Base-by-base conservation (phyloP, 2,329 filamentous ascomycete genomes). In the Aspergillus sp. region DNA sequence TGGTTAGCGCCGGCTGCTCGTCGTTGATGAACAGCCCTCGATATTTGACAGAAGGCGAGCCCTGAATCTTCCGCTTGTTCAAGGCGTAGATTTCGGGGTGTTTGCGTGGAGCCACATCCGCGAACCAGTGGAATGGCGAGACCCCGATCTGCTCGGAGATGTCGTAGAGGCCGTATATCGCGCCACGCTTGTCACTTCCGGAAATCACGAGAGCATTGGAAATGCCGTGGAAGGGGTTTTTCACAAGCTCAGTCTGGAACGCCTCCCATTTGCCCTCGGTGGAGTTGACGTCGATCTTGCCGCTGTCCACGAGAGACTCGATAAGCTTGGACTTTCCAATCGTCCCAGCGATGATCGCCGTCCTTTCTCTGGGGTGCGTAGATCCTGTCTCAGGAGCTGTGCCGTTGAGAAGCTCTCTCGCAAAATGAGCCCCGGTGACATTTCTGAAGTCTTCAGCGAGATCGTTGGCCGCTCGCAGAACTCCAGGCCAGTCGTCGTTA, bases 71-170 rank as follows among this genome's bases (percentile, higher is more conserved):
- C 16, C 60, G 67, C 8, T 60, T 64, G 11, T 68, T 56, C 8
- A 75, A 52, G 4, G 72, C 71, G 41, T 71, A 80, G 33, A 82
- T 71, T 5, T 65, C 61, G 14, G 63, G 52, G 40, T 70, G 67
- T 38, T 65, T 58, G 32, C 68, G 65, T 1, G 68, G 49, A 1
- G 74, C 67, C 1, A 78, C 72, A 49, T 82, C 78, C 4, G 78
- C 75, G 66, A 74, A 81, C 63, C 70, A 81, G 56, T 81, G 72
- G 75, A 76, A 81, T 16, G 77, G 78, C 19, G 74, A 80, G 8
- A 84, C 78, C 15, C 80, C 80, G 36, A 84, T 82, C 51, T 84
- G 78, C 55, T 83, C 78, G 14, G 75, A 80, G 29, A 84, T 55
- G 42, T 80, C 78, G 57, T 85, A 85, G 13, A 82, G 61, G 8